Evolutionary conservation across 176 grass and related monocot genomes (phyloP), one percentile per base, ranked within the genome.

Genomic region (Saccharum officinarum): DNA sequence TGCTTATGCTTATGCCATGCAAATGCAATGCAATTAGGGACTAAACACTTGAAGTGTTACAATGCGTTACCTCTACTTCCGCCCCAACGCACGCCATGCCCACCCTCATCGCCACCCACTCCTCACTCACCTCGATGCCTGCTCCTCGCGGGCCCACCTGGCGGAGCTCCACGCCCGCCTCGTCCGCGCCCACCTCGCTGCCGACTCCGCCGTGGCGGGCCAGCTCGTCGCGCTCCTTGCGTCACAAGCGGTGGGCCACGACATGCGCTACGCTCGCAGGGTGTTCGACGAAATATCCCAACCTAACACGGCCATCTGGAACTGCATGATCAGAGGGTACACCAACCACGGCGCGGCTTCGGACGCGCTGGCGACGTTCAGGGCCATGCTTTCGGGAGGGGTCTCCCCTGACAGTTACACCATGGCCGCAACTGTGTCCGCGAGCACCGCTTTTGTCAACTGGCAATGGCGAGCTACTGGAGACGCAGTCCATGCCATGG

Each of bases 41-140:
- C n/a, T n/a, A n/a, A n/a, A n/a, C n/a, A n/a, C n/a, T n/a, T n/a
- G n/a, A n/a, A n/a, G n/a, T n/a, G n/a, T n/a, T n/a, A n/a, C n/a
- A n/a, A 98, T 98, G 95, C 91, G 89, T 40, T 93, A 90, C 82
- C 88, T 97, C 60, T 87, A 90, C 91, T 98, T 98, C 91, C 88
- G 85, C 60, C 85, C 89, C 69, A 78, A 31, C 80, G 10, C 79
- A 73, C 79, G 20, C 79, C 81, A 86, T 73, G 47, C 80, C 52
- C 50, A 74, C 4, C 60, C 75, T 16, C 20, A 42, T 52, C 68
- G 60, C 34, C 88, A 83, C 60, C 71, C 72, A 59, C 70, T 86
- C 69, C 23, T 89, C 69, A 73, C 71, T 64, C 84, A 79, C 69
- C 81, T 97, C 30, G 73, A 93, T 13, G 71, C 86, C 22, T 98